Base-by-base conservation (phyloP, 148 eudicot genomes). In the Vaccinium corymbosum region DNA sequence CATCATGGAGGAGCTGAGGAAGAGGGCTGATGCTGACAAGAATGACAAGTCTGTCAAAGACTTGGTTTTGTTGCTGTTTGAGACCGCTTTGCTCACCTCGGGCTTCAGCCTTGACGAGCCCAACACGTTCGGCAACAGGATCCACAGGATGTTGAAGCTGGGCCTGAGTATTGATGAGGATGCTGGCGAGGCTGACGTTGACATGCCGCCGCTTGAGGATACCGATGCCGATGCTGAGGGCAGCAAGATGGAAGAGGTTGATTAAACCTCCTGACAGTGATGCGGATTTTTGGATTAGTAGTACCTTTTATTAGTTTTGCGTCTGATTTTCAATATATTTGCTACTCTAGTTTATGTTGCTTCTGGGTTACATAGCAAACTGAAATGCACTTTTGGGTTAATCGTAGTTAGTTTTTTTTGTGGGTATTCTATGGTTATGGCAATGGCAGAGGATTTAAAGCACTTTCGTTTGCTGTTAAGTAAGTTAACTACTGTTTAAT, bases 1-100 rank as follows among this genome's bases (percentile, higher is more conserved):
- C 2, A 94, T 92, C 84, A 94, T 94, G 97, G 95, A 94, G 19
- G 97, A 94, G 91, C 92, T 94, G 9, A 94, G 97, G 91, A 92
- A 91, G 91, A 91, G 97, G 59, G 93, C 94, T 4, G 97, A 94
- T 83, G 97, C 94, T 0, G 97, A 94, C 86, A 94, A 94, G 94
- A 94, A 94, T 14, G 97, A 94, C 88, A 94, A 94, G 89, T 94
- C 97, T 0, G 97, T 94, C 3, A 94, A 94, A 89, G 97, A 92
- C 78, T 90, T 94, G 87, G 95, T 93, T 35, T 88, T 92, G 42
- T 86, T 94, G 76, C 86, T 93, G 61, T 93, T 90, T 42, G 97
- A 94, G 92, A 94, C 97, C 20, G 89, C 97, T 6, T 81, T 94
- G 61, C 80, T 94, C 76, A 94, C 97, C 20, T 94, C 97, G 7